Percentiles rank a stretch among this genome's conserved stretches.
phyloP scores from a whole-genome alignment of 2,329 filamentous ascomycete species.

The Tolypocladium guangdongense region DNA sequence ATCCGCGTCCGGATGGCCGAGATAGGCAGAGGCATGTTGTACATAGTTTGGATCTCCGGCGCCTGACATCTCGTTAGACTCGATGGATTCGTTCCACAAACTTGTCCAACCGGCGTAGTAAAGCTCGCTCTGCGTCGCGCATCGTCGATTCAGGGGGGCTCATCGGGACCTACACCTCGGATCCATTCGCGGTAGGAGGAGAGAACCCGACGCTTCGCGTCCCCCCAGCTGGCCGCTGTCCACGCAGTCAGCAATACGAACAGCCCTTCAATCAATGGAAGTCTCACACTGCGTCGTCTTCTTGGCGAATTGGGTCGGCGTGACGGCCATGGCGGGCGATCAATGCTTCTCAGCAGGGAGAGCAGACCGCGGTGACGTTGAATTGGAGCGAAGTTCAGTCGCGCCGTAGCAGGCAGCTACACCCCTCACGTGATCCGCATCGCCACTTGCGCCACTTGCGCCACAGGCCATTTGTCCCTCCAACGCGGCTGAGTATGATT shows the following conservation, averaged over 20 bases:
- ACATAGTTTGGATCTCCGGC: conserved; percentile 95
- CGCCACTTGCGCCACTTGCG: conserved; percentile 8
- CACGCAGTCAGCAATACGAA: conserved; percentile 22
- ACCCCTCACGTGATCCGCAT: conserved; percentile 16
- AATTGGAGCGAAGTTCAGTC: conserved; percentile 13
- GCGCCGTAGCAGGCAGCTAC: conserved; percentile 3
- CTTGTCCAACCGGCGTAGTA: background rate
- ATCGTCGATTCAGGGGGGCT: background rate
- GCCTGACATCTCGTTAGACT: conserved; percentile 45
- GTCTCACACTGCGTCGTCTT: conserved; percentile 66
- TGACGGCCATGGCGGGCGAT: conserved; percentile 64
- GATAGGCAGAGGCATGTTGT: conserved; percentile 81
- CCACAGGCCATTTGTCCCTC: conserved; percentile 9
- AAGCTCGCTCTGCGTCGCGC: background rate
- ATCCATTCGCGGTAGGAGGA: conserved; percentile 92
- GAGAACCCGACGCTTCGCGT: conserved; percentile 80
- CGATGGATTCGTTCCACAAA: background rate
- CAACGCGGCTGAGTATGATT: conserved; percentile 4
- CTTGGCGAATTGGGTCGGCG: conserved; percentile 84
- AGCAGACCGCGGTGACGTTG: conserved; percentile 20
- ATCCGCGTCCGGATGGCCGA: conserved; percentile 85
- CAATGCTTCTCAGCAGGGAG: conserved; percentile 21
- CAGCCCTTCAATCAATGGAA: background rate
- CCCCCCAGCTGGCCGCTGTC: conserved; percentile 75
- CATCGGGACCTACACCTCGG: conserved; percentile 63